phyloP scores from a whole-genome alignment of 495 filamentous ascomycete genomes.

The Penicillium lagena region DNA sequence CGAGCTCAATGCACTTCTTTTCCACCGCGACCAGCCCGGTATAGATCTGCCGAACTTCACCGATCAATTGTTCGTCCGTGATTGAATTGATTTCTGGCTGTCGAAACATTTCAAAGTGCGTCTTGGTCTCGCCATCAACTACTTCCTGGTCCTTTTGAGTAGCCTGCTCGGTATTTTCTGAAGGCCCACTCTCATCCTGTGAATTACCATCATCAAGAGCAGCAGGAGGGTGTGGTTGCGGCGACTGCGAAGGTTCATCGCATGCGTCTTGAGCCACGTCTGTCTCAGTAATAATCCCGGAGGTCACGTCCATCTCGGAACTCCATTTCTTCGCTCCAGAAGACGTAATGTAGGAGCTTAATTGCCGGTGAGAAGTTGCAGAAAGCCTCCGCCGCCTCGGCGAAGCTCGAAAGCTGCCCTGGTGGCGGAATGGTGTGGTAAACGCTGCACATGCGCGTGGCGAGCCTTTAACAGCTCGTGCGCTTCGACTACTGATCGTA shows the following conservation, averaged over 20 bases:
- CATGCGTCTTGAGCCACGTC: no score
- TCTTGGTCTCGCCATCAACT: slow-evolving; percentile 20
- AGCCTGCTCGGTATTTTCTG: no score
- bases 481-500: slow-evolving; percentile 14
- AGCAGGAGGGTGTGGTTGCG: no score
- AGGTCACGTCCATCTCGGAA: background rate
- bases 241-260: no score
- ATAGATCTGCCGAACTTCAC: slow-evolving; percentile 69
- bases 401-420: slow-evolving; percentile 3
- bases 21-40: slow-evolving; percentile 73
- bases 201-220: no score
- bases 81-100: slow-evolving; percentile 64
- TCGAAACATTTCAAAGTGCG: slow-evolving; percentile 37
- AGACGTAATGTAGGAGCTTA: background rate
- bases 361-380: background rate
- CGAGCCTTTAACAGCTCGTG: slow-evolving; percentile 7
- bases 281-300: no score
- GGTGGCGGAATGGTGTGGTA: slow-evolving; percentile 6
- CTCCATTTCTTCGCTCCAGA: background rate
- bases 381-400: slow-evolving; percentile 4
- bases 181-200: background rate
- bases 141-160: background rate
- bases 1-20: slow-evolving; percentile 68
- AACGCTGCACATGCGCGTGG: slow-evolving; percentile 8
- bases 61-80: slow-evolving; percentile 65